Conservation (phyloP, 75 land plant genomes). For the Azolla pinnata region DNA sequence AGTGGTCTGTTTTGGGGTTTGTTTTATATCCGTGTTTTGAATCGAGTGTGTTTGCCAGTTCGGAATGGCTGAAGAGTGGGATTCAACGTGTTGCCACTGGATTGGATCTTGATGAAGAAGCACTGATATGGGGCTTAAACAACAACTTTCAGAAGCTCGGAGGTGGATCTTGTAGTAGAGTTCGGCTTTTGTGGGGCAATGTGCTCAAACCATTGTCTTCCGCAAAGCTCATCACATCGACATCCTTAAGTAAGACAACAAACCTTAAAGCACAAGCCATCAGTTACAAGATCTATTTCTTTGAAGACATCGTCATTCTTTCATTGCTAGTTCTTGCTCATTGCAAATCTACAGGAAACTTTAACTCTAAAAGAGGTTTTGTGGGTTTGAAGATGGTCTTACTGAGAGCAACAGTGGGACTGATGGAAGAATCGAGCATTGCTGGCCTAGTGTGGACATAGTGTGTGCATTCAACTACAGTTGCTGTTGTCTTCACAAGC, state of each 20-base stretch:
- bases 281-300: too few relatives aligned
- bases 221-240: conserved; percentile 9
- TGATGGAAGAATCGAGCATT: too few relatives aligned
- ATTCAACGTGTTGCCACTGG: conserved; percentile 59
- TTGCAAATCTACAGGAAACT: too few relatives aligned
- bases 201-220: conserved; percentile 44
- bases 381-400: background rate
- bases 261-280: too few relatives aligned
- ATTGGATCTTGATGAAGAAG: conserved; percentile 58
- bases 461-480: conserved; percentile 87
- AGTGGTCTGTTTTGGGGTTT: too few relatives aligned
- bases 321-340: too few relatives aligned
- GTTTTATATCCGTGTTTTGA: too few relatives aligned
- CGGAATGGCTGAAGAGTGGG: conserved; percentile 70
- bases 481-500: conserved; percentile 76
- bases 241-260: too few relatives aligned
- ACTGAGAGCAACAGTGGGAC: too few relatives aligned
- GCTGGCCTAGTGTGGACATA: conserved; percentile 53
- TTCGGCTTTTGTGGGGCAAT: conserved; percentile 64
- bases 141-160: conserved; percentile 51
- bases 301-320: too few relatives aligned
- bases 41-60: conserved; percentile 47
- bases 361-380: too few relatives aligned
- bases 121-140: conserved; percentile 49
- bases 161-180: conserved; percentile 42